Evolutionary conservation across 306 rosid species (phyloP).

Genomic region (Glycine latifolia): DNA sequence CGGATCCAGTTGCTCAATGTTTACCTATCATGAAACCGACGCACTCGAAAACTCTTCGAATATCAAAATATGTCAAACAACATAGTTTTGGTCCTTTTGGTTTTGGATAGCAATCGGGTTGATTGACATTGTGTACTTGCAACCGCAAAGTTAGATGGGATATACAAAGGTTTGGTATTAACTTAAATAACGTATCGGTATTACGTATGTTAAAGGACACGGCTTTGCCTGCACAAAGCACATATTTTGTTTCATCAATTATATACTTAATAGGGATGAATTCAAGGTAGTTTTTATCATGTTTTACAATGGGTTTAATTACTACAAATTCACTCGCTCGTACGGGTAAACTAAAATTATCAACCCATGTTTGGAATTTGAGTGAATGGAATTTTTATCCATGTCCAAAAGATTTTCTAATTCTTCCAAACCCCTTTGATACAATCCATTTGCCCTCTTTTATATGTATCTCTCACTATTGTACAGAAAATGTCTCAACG

Average conservation of each 20-base stretch:
- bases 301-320: too few species aligned
- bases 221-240: too few species aligned
- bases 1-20: slow-evolving; percentile 23
- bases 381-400: slow-evolving; percentile 26
- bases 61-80: not conserved
- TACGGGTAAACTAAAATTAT: not conserved
- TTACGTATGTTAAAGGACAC: too few species aligned
- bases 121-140: slow-evolving; percentile 11
- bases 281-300: too few species aligned
- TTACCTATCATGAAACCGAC: not conserved
- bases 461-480: slow-evolving; percentile 66
- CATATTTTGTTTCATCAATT: too few species aligned
- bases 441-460: slow-evolving; percentile 68
- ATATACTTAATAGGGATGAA: too few species aligned
- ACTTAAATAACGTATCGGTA: too few species aligned
- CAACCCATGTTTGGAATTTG: not conserved
- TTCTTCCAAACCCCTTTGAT: slow-evolving; percentile 87
- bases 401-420: slow-evolving; percentile 65
- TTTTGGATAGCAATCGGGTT: not conserved
- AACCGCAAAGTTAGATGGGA: not conserved
- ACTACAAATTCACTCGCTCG: not conserved
- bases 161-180: not conserved
- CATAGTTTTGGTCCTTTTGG: too few species aligned
- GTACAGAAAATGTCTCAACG: slow-evolving; percentile 80
- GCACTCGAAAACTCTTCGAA: not conserved